Evolutionary conservation across 163 green algal genomes (phyloP), one percentile per base, ranked within the genome.

Genomic region (Chloroidium sp.): DNA sequence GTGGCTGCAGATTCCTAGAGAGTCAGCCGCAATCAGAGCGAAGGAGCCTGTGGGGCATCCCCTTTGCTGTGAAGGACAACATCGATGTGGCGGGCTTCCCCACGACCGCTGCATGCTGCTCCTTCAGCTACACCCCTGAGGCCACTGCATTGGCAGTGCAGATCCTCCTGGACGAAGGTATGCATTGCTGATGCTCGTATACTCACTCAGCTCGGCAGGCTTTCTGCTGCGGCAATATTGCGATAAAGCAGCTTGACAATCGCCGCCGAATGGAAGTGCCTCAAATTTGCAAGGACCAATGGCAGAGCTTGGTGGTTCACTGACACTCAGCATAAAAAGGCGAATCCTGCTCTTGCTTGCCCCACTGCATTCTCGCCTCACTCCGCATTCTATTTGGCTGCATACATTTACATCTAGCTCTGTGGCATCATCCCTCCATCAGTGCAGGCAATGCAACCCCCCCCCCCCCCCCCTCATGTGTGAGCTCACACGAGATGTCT

Each of bases 41-140:
- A 1, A 88, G 90, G 10, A 74, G 80, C 1, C 83, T 95, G 74
- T 93, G 86, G 83, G 89, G 90, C 59, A 78, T 94, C 1, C 91
- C 89, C 0, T 96, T 94, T 84, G 92, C 87, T 12, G 89, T 95
- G 1, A 97, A 97, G 82, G 93, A 97, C 85, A 97, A 97, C 77
- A 93, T 97, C 13, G 93, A 95, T 78, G 91, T 96, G 1, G 88
- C 78, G 3, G 90, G 87, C 57, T 88, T 88, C 75, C 86, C 87
- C 59, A 97, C 92, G 1, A 96, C 93, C 14, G 90, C 88, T 61
- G 91, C 88, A 1, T 97, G 93, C 80, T 85, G 85, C 1, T 82
- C 79, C 0, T 96, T 95, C 83, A 69, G 79, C 61, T 94, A 95
- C 84, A 80, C 58, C 4, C 87, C 92, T 0, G 57, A 69, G 0